Evolutionary conservation across 139 green algal species (phyloP).

Genomic region (Haematococcus lacustris): DNA sequence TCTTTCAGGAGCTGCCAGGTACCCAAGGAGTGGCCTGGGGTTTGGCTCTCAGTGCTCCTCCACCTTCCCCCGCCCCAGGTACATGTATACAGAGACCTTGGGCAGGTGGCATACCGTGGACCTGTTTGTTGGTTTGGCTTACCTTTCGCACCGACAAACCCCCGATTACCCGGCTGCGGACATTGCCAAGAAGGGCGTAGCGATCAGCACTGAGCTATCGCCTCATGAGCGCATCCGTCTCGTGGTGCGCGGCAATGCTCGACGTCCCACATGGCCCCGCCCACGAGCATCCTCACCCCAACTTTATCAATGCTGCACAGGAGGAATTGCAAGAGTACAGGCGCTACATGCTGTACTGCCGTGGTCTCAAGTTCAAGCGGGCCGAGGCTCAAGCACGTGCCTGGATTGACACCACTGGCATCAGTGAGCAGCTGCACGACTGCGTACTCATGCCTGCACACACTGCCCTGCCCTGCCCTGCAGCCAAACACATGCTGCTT

Average conservation of each 20-base stretch:
- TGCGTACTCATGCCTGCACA: not conserved
- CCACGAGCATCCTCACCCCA: not conserved
- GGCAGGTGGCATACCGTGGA: conserved; percentile 72
- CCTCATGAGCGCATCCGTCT: not conserved
- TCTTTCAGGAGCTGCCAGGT: not conserved
- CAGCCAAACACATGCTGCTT: not conserved
- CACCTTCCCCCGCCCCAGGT: conserved; percentile 28
- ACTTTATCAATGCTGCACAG: conserved; percentile 15
- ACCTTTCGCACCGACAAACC: conserved; percentile 50
- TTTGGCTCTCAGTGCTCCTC: not conserved
- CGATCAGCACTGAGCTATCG: not conserved
- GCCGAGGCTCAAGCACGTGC: conserved; percentile 35
- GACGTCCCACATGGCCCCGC: no score
- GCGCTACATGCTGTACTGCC: conserved; percentile 70
- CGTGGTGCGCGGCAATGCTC: no score
- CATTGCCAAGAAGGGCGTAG: conserved; percentile 30
- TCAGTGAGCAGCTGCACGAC: not conserved
- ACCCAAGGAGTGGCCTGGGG: not conserved
- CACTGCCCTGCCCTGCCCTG: no score
- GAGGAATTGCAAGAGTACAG: conserved; percentile 42
- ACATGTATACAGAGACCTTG: conserved; percentile 67
- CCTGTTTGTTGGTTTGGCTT: conserved; percentile 74
- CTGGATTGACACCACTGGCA: conserved; percentile 23
- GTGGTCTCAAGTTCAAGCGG: conserved; percentile 49
- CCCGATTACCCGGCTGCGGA: conserved; percentile 49